Conservation (phyloP, 495 filamentous ascomycete species). For the Hyphodiscus hymeniophilus region DNA sequence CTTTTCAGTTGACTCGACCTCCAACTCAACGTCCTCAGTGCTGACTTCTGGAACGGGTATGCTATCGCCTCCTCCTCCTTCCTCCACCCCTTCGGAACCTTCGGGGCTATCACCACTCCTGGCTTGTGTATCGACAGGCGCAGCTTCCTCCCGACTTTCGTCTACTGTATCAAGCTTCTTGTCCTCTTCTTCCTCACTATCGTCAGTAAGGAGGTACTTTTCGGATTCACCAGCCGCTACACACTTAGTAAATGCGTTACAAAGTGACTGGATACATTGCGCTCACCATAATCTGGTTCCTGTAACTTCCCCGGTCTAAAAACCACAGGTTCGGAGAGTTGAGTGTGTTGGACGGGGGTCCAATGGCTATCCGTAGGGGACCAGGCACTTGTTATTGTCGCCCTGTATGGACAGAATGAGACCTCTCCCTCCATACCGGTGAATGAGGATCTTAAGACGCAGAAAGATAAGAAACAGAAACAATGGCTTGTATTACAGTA, state of each 20-base stretch:
- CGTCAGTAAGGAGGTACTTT: background rate
- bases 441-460: constrained; percentile 12
- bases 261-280: background rate
- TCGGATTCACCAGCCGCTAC: background rate
- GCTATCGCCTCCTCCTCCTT: background rate
- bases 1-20: no score
- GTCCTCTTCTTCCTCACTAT: background rate
- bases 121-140: no score
- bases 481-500: constrained; percentile 6
- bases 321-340: constrained; percentile 5
- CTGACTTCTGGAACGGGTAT: no score
- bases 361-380: constrained; percentile 10
- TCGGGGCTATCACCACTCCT: background rate
- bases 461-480: constrained; percentile 2
- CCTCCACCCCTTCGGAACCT: background rate
- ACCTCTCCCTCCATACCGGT: constrained; percentile 20
- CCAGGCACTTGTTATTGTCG: constrained; percentile 13
- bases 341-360: constrained; percentile 12
- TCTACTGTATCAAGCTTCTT: background rate
- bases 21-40: no score
- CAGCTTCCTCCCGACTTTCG: background rate
- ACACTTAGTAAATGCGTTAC: background rate
- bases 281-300: background rate
- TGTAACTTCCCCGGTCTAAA: constrained; percentile 2
- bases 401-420: constrained; percentile 20